Percentiles rank a stretch among this genome's conserved stretches.
Conservation (phyloP, 106 monocot genomes). For the Dioscorea alata region DNA sequence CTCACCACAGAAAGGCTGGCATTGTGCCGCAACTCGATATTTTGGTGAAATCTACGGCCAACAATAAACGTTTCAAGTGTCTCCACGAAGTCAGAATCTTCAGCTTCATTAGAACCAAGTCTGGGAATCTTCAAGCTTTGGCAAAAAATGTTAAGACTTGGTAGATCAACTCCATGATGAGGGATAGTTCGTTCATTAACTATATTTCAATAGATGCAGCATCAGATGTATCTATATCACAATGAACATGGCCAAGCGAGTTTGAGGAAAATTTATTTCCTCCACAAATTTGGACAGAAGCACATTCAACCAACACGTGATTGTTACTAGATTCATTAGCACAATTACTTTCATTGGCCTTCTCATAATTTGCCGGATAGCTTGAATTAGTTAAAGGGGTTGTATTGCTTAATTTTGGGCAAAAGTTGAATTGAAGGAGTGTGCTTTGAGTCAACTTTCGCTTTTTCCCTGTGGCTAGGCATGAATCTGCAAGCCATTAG, state of each 20-base stretch:
- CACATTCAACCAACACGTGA: background rate
- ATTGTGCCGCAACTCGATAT: conserved; percentile 41
- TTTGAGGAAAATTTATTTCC: conserved; percentile 1
- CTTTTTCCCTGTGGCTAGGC: conserved; percentile 67
- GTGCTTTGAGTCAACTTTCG: conserved; percentile 68
- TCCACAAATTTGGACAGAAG: conserved; percentile 4
- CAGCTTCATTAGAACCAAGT: conserved; percentile 8
- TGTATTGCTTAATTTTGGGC: conserved; percentile 13
- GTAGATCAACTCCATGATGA: background rate
- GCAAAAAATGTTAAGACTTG: background rate
- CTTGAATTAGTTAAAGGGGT: conserved; percentile 5
- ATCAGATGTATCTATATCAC: conserved; percentile 5
- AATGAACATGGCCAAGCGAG: conserved; percentile 1
- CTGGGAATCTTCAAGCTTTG: background rate
- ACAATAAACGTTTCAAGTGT: conserved; percentile 72
- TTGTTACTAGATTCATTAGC: conserved; percentile 6
- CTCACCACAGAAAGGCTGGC: conserved; percentile 38
- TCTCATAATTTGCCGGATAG: background rate
- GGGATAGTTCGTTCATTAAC: background rate
- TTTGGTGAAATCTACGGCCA: conserved; percentile 62
- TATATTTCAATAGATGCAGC: background rate
- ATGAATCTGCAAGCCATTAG: conserved; percentile 50
- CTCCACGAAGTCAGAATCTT: conserved; percentile 8
- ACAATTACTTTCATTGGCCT: background rate
- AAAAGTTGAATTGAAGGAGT: conserved; percentile 63